Evolutionary conservation across 352 stramenopile species (phyloP), one percentile per base, ranked within the genome.

Genomic region (Pythium sukuiense): DNA sequence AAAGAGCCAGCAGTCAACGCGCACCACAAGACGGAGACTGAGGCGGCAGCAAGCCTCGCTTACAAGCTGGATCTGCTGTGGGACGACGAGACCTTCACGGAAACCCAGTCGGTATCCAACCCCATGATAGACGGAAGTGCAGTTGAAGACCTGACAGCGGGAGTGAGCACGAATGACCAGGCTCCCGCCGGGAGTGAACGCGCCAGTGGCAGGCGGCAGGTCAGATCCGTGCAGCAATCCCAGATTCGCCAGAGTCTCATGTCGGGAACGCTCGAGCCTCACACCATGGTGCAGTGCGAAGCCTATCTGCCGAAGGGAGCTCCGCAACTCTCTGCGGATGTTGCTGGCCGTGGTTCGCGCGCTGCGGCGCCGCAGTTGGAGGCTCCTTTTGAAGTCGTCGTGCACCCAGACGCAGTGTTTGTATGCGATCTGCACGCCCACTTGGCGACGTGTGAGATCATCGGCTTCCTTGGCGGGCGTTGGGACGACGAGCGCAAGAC

Each of bases 391-490:
- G 74, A 77, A 18, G 81, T 98, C 20, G 49, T 83, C 37, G 90
- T 98, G 7, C 89, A 97, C 64, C 92, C 95, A 13, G 89, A 98
- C 54, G 93, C 82, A 5, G 82, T 80, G 5, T 97, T 98, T 63
- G 76, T 98, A 7, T 92, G 88, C 58, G 95, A 98, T 65, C 69
- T 98, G 55, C 95, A 98, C 70, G 81, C 92, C 6, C 95, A 98
- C 61, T 76, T 98, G 52, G 91, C 89, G 14, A 93, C 89, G 18
- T 95, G 86, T 37, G 95, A 98, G 80, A 96, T 98, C 56, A 98
- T 98, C 59, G 95, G 95, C 0, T 97, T 98, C 57, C 69, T 98
- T 37, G 95, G 88, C 56, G 95, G 95, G 2, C 80, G 83, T n/a
- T 98, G 91, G 83, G 83, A 97, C 62, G 72, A 81, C 63, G 67